Evolutionary conservation across 371 early-diverging fungal genomes (phyloP), one percentile per base, ranked within the genome.

Genomic region (Actinomortierella wolfii): DNA sequence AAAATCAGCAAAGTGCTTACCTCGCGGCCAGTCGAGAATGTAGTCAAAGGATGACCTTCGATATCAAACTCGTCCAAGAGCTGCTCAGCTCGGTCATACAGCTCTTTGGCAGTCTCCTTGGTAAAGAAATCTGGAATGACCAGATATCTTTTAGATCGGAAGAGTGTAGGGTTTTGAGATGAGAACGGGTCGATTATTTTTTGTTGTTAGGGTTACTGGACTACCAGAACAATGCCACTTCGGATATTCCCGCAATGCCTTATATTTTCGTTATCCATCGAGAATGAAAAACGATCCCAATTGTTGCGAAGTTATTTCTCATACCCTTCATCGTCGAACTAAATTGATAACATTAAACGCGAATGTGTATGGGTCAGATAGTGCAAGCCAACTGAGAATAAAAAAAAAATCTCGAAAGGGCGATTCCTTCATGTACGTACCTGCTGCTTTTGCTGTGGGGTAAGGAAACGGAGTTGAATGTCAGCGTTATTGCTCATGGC

Each of bases 21-120:
- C 59, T 74, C 68, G 26, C 79, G 76, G 29, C 91, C 90, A 0
- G 97, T 94, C 4, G 82, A 80, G 66, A 96, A 96, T 14, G 82
- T 81, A 0, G 93, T 92, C 81, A 89, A 80, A 5, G 94, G 94
- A 61, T 95, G 95, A 8, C 76, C 81, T 34, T 80, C 79, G n/a
- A 92, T 68, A 15, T 90, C 85, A 53, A 94, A 88, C 21, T 75
- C 77, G 8, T 79, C 62, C 6, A 95, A 78, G 18, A 94, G 81
- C 45, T 83, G 67, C 17, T 79, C 57, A 8, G 92, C 92, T 45
- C 81, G 79, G 1, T 24, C 43, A 4, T 85, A 83, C 26, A 95
- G 69, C 0, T 61, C 70, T 5, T 67, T 56, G 0, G 87, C 81
- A 47, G 87, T 81, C 6, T 69, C 80, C 5, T 47, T 42, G 18